Evolutionary conservation across 805 yeast genomes (phyloP), one percentile per base, ranked within the genome.

Genomic region (Metschnikowia noctiluminum): DNA sequence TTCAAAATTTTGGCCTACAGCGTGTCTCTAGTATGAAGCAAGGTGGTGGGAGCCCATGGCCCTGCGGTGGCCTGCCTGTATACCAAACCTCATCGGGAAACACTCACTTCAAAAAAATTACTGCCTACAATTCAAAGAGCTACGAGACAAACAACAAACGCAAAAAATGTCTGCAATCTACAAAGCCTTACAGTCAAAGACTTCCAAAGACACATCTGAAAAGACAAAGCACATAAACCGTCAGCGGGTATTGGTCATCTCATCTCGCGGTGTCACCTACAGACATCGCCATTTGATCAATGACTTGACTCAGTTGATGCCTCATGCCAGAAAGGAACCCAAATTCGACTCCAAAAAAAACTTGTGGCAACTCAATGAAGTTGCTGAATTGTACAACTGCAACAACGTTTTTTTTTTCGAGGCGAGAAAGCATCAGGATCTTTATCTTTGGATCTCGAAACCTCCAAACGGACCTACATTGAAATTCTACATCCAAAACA

Each of bases 381-480:
- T 91, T 53, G 98, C 98, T 2, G 99, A 94, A 63, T 76, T 94
- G 55, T 90, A 92, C 80, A 94, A 94, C 77, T 94, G 99, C 78
- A 94, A 94, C 72, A 94, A 94, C 65, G 81, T 94, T 57, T 74
- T 90, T 65, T 94, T 87, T 66, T 94, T 94, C 66, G 99, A 94
- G 70, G 89, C 96, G 47, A 85, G 98, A 73, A 94, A 94, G 70
- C 97, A 92, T 70, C 87, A 84, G 68, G 99, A 94, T 71, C 80
- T 94, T 62, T 94, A 94, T 68, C 69, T 94, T 68, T 94, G 97
- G 96, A 68, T 94, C 55, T 81, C 97, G 32, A 92, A 94, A 70
- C 94, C 98, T 28, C 99, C 99, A 38, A 92, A 94, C 66, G 99
- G 99, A 1, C 99, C 99, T 51, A 92, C 97, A 26, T 73, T 88